These are phyloP conservation scores for Pichia californica DNA, from an alignment of 805 yeast species.

Conservation along the genomic window DNA sequence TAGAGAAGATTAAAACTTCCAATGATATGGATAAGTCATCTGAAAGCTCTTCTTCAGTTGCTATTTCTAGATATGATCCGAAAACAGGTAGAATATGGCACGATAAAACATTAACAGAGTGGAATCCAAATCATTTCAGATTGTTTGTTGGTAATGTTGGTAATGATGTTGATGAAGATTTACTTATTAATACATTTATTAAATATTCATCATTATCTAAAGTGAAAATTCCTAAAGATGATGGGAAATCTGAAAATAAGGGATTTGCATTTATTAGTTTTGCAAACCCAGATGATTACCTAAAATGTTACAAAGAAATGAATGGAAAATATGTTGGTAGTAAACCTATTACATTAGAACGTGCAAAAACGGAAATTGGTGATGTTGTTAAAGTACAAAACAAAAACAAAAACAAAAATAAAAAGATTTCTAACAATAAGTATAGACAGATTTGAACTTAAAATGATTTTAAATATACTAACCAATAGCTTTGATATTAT, in stretches of 20 bases:
- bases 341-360: conserved; percentile 63
- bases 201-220: conserved; percentile 48
- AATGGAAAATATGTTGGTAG: conserved; percentile 71
- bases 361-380: conserved; percentile 45
- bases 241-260: conserved; percentile 37
- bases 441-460: too few species aligned
- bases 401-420: background rate
- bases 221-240: conserved; percentile 54
- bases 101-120: conserved; percentile 42
- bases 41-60: too few species aligned
- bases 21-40: too few species aligned
- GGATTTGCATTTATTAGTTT: conserved; percentile 78
- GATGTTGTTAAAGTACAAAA: conserved; percentile 5
- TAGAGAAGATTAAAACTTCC: conserved; percentile 2
- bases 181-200: conserved; percentile 48
- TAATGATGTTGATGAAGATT: conserved; percentile 53
- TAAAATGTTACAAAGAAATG: conserved; percentile 66
- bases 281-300: conserved; percentile 55
- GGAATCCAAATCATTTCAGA: conserved; percentile 68
- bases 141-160: conserved; percentile 73
- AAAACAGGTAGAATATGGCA: conserved; percentile 44
- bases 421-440: too few species aligned
- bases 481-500: background rate
- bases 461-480: too few species aligned
- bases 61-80: conserved; percentile 36